Conservation (phyloP, 2,329 filamentous ascomycete species). For the Aureobasidium namibiae region DNA sequence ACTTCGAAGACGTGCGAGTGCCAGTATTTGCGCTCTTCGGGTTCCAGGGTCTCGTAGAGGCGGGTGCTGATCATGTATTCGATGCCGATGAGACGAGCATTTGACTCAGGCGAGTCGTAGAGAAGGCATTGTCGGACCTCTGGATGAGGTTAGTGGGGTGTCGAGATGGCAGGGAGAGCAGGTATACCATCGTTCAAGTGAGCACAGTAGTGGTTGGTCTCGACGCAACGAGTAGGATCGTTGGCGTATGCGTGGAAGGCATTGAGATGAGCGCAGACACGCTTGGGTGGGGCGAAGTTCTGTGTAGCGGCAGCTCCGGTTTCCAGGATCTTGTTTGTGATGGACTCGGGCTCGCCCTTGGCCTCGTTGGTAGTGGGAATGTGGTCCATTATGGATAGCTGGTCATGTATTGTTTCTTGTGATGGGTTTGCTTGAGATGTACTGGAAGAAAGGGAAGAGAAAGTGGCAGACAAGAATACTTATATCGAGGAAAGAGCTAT, state of each 20-base stretch:
- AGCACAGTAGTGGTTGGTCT: slow-evolving; percentile 78
- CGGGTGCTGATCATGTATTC: slow-evolving; percentile 77
- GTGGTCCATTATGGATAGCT: slow-evolving; percentile 24
- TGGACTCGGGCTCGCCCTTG: slow-evolving; percentile 43
- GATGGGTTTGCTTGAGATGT: neutral
- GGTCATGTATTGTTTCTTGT: neutral
- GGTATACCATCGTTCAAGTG: slow-evolving; percentile 55
- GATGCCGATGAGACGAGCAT: slow-evolving; percentile 69
- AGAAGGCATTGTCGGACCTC: slow-evolving; percentile 80
- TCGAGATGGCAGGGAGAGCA: neutral
- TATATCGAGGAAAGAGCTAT: slow-evolving; percentile 5
- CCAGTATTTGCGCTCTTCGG: slow-evolving; percentile 67
- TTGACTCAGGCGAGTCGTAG: slow-evolving; percentile 61
- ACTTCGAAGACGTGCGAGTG: slow-evolving; percentile 71
- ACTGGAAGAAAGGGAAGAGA: neutral
- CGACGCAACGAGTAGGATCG: slow-evolving; percentile 60
- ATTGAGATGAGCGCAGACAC: slow-evolving; percentile 74
- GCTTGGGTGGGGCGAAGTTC: slow-evolving; percentile 62
- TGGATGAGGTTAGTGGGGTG: slow-evolving; percentile 16
- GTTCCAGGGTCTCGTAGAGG: slow-evolving; percentile 57
- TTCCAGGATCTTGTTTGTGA: slow-evolving; percentile 52
- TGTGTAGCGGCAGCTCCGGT: slow-evolving; percentile 54
- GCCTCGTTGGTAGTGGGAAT: slow-evolving; percentile 34
- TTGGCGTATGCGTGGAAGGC: slow-evolving; percentile 80
- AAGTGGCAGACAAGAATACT: neutral